Evolutionary conservation across 345 rosid genomes (phyloP).

Genomic region (Gossypium mustelinum): DNA sequence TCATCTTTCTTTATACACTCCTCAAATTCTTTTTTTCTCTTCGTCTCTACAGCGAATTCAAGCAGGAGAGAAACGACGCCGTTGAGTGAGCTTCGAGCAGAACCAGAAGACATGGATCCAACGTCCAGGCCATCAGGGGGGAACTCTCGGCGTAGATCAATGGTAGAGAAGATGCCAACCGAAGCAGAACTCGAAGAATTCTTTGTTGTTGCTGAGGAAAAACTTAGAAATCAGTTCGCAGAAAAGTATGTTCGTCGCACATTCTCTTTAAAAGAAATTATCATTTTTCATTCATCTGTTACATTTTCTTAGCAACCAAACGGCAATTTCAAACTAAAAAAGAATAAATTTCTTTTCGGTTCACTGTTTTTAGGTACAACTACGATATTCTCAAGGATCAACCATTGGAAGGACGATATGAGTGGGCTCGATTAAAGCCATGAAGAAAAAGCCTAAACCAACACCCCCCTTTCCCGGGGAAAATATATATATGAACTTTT

Average conservation of each 20-base stretch:
- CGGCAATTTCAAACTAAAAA: background rate
- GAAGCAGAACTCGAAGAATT: conserved; percentile 61
- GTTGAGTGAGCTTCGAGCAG: conserved; percentile 30
- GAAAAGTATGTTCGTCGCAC: conserved; percentile 42
- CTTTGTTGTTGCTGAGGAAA: conserved; percentile 52
- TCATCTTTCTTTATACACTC: background rate
- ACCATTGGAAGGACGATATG: conserved; percentile 66
- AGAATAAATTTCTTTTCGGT: background rate
- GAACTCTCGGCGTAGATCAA: conserved; percentile 33
- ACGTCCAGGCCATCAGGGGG: conserved; percentile 28
- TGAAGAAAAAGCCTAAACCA: conserved; percentile 19
- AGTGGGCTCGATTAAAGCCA: conserved; percentile 51
- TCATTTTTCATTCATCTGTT: background rate
- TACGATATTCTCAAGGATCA: conserved; percentile 55
- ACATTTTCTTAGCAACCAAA: conserved; percentile 11
- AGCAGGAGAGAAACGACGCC: conserved; percentile 39
- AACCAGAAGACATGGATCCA: conserved; percentile 35
- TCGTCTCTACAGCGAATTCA: background rate
- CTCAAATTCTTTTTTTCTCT: background rate
- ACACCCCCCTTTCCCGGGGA: no score
- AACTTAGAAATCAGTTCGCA: conserved; percentile 33
- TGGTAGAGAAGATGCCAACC: conserved; percentile 40
- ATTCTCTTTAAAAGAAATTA: background rate
- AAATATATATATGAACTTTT: no score
- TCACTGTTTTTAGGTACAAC: conserved; percentile 45